These are phyloP conservation scores for Solanum commersonii DNA, from an alignment of 257 asterid genomes.

Conservation along the genomic window DNA sequence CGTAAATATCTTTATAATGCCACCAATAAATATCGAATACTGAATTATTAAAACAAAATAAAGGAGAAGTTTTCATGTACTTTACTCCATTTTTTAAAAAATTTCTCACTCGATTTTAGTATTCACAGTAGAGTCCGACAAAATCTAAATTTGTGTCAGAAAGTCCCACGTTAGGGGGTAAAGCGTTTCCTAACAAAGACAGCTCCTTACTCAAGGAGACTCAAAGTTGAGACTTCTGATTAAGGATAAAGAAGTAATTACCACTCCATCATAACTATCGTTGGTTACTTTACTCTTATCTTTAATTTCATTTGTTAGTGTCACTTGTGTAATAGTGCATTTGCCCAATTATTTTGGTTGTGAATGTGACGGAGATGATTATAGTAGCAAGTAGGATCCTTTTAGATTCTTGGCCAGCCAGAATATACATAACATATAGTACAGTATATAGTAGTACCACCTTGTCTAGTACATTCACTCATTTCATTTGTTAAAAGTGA, in stretches of 20 bases:
- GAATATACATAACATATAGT: neutral
- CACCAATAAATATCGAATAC: neutral
- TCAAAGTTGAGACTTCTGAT: accelerated
- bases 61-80: neutral
- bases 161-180: too few species aligned
- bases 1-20: neutral
- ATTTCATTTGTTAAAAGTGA: neutral
- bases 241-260: too few species aligned
- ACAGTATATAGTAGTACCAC: neutral
- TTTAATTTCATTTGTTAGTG: neutral
- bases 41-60: neutral
- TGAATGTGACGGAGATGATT: neutral
- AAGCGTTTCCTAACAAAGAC: too few species aligned
- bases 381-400: neutral
- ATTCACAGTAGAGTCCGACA: too few species aligned
- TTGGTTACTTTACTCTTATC: neutral
- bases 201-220: too few species aligned
- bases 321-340: neutral
- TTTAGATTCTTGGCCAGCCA: neutral
- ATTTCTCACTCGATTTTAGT: too few species aligned
- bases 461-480: neutral
- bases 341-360: neutral
- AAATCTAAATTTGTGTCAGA: too few species aligned
- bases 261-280: neutral
- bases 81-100: neutral